Conservation (phyloP, 1,284 basidiomycete genomes). For the Anthracocystis walkeri region DNA sequence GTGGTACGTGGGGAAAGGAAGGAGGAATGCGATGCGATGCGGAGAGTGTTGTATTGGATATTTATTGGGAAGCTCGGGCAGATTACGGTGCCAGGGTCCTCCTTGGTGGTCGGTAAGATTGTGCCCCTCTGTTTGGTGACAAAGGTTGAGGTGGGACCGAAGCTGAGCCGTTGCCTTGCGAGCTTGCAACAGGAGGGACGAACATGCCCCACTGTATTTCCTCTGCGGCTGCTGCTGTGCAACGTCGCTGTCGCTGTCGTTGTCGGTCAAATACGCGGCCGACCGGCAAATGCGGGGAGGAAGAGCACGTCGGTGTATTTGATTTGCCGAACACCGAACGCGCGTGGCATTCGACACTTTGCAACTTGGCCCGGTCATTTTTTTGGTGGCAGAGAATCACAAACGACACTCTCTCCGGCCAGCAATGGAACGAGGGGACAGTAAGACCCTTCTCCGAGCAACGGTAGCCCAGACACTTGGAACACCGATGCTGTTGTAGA, state of each 20-base stretch:
- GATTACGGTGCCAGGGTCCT: conserved; percentile 10
- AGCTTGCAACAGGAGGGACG: too few relatives aligned
- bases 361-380: conserved; percentile 12
- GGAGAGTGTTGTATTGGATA: neutral
- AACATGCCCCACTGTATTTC: neutral
- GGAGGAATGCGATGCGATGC: neutral
- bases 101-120: neutral
- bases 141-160: too few relatives aligned
- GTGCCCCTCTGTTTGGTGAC: too few relatives aligned
- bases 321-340: conserved; percentile 18
- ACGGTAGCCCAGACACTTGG: neutral
- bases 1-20: neutral
- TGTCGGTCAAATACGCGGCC: conserved; percentile 6
- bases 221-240: neutral
- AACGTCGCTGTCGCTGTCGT: neutral
- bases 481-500: neutral
- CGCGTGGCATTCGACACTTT: neutral
- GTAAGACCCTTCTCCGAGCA: neutral
- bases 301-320: conserved; percentile 11
- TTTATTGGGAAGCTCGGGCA: neutral
- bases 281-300: conserved; percentile 7
- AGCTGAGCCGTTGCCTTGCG: too few relatives aligned
- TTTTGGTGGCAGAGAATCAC: neutral
- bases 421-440: neutral
- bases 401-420: too few relatives aligned